Evolutionary conservation across 2,329 filamentous ascomycete species (phyloP).

Genomic region (Fusarium transvaalense): DNA sequence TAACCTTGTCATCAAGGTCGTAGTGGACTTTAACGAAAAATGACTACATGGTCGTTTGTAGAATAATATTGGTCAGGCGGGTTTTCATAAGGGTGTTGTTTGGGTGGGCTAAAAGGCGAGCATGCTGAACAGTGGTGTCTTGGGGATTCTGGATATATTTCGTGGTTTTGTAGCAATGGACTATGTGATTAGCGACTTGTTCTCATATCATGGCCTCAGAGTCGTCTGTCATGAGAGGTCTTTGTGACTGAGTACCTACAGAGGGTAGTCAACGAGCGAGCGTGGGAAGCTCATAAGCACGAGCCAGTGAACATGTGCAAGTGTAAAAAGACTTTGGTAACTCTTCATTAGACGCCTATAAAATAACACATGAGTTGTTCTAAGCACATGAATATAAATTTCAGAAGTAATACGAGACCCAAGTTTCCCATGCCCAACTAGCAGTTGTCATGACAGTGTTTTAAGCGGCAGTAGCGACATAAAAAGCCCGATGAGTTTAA

Average conservation of each 20-base stretch:
- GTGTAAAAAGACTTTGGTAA: background rate
- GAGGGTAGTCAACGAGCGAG: background rate
- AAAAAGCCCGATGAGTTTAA: background rate
- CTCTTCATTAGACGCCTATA: background rate
- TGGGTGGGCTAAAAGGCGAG: slow-evolving; percentile 33
- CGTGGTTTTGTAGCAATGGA: slow-evolving; percentile 4
- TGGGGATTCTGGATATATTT: background rate
- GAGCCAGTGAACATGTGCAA: background rate
- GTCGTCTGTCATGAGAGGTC: no score
- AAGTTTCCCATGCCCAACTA: no score
- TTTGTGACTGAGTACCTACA: background rate
- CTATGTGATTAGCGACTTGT: background rate
- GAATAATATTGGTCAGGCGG: slow-evolving; percentile 4
- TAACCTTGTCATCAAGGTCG: slow-evolving; percentile 80
- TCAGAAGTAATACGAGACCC: background rate
- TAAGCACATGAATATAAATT: background rate
- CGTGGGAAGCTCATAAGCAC: no score
- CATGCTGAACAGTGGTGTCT: slow-evolving; percentile 8
- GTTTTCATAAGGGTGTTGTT: slow-evolving; percentile 19
- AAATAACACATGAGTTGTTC: background rate
- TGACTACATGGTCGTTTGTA: slow-evolving; percentile 30
- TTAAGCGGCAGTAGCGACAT: background rate
- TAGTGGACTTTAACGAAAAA: slow-evolving; percentile 63
- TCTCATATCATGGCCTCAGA: background rate
- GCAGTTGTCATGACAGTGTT: background rate